Percentiles rank a stretch among this genome's conserved stretches.
These are phyloP conservation scores for Penicillium roqueforti DNA, from an alignment of 495 filamentous ascomycete species.

Conservation along the genomic window DNA sequence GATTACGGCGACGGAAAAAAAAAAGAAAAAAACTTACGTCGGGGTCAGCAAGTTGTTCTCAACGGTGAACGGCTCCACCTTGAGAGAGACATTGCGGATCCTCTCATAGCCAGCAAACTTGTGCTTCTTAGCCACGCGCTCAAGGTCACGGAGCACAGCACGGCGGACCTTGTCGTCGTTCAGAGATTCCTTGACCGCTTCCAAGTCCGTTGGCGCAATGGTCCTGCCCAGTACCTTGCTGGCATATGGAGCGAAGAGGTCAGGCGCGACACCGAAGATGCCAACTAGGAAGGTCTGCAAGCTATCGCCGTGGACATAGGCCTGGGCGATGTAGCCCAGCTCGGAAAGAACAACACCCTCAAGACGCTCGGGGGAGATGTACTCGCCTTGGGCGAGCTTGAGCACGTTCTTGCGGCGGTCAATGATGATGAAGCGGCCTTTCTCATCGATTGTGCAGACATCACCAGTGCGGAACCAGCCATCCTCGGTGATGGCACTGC, in stretches of 20 bases:
- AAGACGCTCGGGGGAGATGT: constrained; percentile 94
- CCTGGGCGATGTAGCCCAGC: constrained; percentile 69
- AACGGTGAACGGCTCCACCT: constrained; percentile 86
- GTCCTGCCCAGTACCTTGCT: constrained; percentile 65
- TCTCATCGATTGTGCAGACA: constrained; percentile 74
- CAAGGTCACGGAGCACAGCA: constrained; percentile 74
- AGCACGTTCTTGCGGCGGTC: constrained; percentile 98
- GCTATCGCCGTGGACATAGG: constrained; percentile 88
- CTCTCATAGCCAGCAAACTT: constrained; percentile 89
- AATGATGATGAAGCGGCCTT: constrained; percentile 87
- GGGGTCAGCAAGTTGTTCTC: constrained; percentile 94
- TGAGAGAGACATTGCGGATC: constrained; percentile 68
- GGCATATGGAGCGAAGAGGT: constrained; percentile 73
- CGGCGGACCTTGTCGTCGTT: constrained; percentile 64
- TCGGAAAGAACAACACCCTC: constrained; percentile 89
- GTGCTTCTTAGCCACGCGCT: constrained; percentile 73
- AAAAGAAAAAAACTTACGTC: constrained; percentile 66
- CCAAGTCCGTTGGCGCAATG: constrained; percentile 58
- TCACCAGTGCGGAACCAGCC: constrained; percentile 98
- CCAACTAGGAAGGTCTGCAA: constrained; percentile 78
- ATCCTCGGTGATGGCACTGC: constrained; percentile 74
- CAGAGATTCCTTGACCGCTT: constrained; percentile 61
- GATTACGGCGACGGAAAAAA: neutral
- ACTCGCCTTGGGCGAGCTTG: constrained; percentile 96
- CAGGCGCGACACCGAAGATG: constrained; percentile 81